Base-by-base conservation (phyloP, 2,329 filamentous ascomycete genomes). In the Shiraia sp. region DNA sequence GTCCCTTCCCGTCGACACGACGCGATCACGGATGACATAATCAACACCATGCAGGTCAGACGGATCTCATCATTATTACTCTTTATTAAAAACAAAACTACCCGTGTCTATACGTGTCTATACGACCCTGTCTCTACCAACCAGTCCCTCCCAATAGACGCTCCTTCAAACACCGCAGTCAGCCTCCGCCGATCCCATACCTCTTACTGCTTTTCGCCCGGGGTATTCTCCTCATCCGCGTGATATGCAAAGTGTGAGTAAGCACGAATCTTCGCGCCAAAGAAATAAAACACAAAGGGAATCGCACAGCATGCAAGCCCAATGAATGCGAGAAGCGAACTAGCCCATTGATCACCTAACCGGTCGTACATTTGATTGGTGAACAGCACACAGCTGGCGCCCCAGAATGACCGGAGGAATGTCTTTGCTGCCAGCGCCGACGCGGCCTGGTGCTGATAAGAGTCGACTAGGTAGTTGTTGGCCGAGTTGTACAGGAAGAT, bases 361-460 rank as follows among this genome's bases (percentile, higher is more conserved):
- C 83, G 78, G 27, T 58, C 48, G 43, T 69, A 71, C 88, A 93
- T 92, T 68, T 92, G 87, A 51, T 79, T 77, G 0, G 88, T 92
- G 70, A 93, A 93, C 1, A 95, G 78, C 0, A 92, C 88, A 1
- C 84, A 82, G 1, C 72, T 78, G 1, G 88, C 89, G 57, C 88
- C 89, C 86, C 88, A 93, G 71, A 91, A 86, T 12, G 81, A 86
- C 16, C 88, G 80, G 44, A 92, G 75, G 61, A 83, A 91, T 0
- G 88, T 92, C 76, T 92, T 92, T 27, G 88, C 87, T 0, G 88
- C 88, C 3, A 92, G 79, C 0, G 87, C 88, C 0, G 86, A 90
- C 1, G 89, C 88, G 1, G 89, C 89, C 69, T 91, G 87, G 70
- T 84, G 80, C 55, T 84, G 81, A 54, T 85, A 85, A 2, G 79